phyloP scores from a whole-genome alignment of 2,329 filamentous ascomycete species.

The Colletotrichum sp. region DNA sequence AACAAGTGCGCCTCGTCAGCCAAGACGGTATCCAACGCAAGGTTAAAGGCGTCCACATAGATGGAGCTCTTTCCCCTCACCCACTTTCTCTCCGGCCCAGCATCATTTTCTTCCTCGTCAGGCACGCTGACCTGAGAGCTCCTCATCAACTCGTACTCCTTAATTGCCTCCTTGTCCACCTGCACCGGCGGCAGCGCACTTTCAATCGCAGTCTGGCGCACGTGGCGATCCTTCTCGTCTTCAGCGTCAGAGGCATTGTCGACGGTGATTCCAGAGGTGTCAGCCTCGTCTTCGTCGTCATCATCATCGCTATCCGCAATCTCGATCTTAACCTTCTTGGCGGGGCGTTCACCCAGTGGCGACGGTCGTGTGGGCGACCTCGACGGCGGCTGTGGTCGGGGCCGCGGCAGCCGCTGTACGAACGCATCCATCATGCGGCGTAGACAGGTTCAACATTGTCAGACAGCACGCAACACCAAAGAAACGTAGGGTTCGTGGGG shows the following conservation, averaged over 20 bases:
- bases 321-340: constrained; percentile 39
- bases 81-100: constrained; percentile 55
- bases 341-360: constrained; percentile 30
- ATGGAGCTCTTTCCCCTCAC: constrained; percentile 82
- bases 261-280: constrained; percentile 27
- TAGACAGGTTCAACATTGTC: background rate
- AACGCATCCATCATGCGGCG: constrained; percentile 42
- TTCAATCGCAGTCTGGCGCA: constrained; percentile 68
- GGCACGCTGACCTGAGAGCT: constrained; percentile 52
- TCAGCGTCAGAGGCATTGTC: constrained; percentile 26
- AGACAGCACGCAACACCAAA: background rate
- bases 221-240: constrained; percentile 27
- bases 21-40: constrained; percentile 87
- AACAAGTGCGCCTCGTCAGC: constrained; percentile 91
- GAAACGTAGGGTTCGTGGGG: background rate
- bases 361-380: constrained; percentile 9
- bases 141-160: constrained; percentile 77
- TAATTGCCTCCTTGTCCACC: constrained; percentile 74
- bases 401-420: constrained; percentile 32
- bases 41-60: constrained; percentile 96
- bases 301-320: constrained; percentile 20
- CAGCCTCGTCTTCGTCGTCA: constrained; percentile 30
- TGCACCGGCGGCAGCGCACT: constrained; percentile 72
- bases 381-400: background rate
- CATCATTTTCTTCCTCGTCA: constrained; percentile 37